Evolutionary conservation across 139 green algal genomes (phyloP).

Genomic region (Ettlia oleoabundans): DNA sequence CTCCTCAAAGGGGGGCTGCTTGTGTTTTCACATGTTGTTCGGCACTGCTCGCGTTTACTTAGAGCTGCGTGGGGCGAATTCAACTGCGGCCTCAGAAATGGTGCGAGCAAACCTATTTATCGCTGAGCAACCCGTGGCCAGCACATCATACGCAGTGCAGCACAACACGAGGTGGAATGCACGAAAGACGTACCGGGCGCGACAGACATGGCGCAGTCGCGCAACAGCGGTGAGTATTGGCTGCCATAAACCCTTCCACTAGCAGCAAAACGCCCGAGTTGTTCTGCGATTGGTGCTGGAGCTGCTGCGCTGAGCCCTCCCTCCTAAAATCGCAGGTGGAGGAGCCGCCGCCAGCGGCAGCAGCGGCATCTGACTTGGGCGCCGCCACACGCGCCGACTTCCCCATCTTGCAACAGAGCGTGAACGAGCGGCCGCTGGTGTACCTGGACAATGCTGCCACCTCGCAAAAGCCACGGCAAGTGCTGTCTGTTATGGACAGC

Average conservation of each 20-base stretch:
- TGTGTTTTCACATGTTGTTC: too few species aligned
- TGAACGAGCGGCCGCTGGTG: constrained; percentile 85
- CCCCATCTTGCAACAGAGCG: constrained; percentile 85
- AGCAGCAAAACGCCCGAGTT: too few species aligned
- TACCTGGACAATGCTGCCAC: constrained; percentile 99
- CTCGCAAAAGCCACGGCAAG: constrained; percentile 91
- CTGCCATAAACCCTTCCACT: too few species aligned
- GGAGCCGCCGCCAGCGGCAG: not conserved
- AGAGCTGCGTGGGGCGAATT: too few species aligned
- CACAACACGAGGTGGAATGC: too few species aligned
- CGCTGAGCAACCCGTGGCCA: constrained; percentile 8
- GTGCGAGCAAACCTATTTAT: not conserved
- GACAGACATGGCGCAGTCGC: not conserved
- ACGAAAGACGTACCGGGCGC: not conserved
- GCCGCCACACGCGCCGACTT: constrained; percentile 62
- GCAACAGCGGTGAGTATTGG: not conserved
- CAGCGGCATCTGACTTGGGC: constrained; percentile 1
- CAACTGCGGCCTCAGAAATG: not conserved
- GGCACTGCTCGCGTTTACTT: too few species aligned
- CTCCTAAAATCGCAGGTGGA: too few species aligned
- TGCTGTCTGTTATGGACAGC: constrained; percentile 74
- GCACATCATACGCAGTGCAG: constrained; percentile 21
- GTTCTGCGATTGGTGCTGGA: too few species aligned
- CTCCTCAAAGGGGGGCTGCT: not conserved
- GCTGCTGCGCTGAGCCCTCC: too few species aligned